phyloP scores from a whole-genome alignment of 1,284 basidiomycete genomes.

The Moniliella sp. region DNA sequence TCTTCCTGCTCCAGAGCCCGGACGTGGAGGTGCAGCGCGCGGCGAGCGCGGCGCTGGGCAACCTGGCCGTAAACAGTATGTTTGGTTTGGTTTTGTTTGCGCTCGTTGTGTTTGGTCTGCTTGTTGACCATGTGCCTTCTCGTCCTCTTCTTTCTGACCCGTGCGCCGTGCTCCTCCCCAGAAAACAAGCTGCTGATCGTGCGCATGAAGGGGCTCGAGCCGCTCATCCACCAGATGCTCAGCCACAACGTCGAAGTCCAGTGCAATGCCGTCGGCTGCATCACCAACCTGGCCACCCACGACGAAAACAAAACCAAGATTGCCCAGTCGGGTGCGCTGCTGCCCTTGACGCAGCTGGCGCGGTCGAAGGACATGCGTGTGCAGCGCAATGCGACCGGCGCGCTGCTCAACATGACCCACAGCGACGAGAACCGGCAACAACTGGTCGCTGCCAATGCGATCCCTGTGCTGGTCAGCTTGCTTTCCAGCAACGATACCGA shows the following conservation, averaged over 20 bases:
- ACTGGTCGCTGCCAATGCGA: conserved; percentile 94
- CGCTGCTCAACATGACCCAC: conserved; percentile 85
- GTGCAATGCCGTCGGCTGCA: conserved; percentile 97
- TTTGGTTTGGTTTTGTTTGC: too few relatives aligned
- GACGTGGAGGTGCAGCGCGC: conserved; percentile 97
- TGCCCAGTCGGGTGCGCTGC: conserved; percentile 85
- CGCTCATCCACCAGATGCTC: conserved; percentile 93
- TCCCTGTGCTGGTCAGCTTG: conserved; percentile 82
- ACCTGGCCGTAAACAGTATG: conserved; percentile 92
- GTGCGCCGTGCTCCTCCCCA: too few relatives aligned
- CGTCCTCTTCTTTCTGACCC: too few relatives aligned
- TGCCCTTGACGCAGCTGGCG: conserved; percentile 87
- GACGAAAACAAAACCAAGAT: conserved; percentile 99
- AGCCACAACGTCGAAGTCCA: conserved; percentile 97
- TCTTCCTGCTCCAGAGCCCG: conserved; percentile 88
- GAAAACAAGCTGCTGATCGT: conserved; percentile 96
- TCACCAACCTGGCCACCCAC: conserved; percentile 94
- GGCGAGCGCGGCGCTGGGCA: conserved; percentile 90
- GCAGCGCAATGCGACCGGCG: conserved; percentile 92
- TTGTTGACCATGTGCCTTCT: too few relatives aligned
- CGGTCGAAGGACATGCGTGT: conserved; percentile 98
- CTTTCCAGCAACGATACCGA: conserved; percentile 93
- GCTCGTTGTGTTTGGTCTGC: too few relatives aligned
- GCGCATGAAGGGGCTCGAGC: conserved; percentile 91
- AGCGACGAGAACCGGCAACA: conserved; percentile 89